Percentiles rank a stretch among this genome's conserved stretches.
Conservation (phyloP, 495 filamentous ascomycete species). For the Thermothielavioides terrestris region DNA sequence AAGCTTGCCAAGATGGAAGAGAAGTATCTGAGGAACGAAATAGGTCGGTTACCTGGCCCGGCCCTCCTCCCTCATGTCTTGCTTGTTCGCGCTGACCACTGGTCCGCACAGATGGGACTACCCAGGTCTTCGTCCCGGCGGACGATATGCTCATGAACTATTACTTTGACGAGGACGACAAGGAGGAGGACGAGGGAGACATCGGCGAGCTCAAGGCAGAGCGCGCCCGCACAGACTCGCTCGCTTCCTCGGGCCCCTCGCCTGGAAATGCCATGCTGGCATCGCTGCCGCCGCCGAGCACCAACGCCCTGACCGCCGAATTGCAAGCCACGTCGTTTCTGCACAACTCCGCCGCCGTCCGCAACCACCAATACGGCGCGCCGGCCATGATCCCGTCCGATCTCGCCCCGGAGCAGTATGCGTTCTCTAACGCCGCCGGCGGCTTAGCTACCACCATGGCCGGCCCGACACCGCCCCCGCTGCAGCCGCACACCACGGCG, state of each 20-base stretch:
- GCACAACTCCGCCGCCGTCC: slow-evolving; percentile 23
- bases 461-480: not conserved
- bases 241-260: slow-evolving; percentile 14
- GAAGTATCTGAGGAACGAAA: slow-evolving; percentile 47
- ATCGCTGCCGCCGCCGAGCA: slow-evolving; percentile 7
- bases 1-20: slow-evolving; percentile 58
- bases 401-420: slow-evolving; percentile 22
- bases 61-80: not conserved
- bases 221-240: not conserved
- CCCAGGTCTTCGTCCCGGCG: slow-evolving; percentile 33
- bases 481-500: not conserved
- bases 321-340: slow-evolving; percentile 23
- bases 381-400: slow-evolving; percentile 22
- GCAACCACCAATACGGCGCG: slow-evolving; percentile 14
- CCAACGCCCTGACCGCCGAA: slow-evolving; percentile 23
- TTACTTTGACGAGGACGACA: slow-evolving; percentile 30
- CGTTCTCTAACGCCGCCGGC: slow-evolving; percentile 29
- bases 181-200: slow-evolving; percentile 20
- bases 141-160: slow-evolving; percentile 24
- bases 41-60: slow-evolving; percentile 49
- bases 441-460: slow-evolving; percentile 11
- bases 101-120: slow-evolving; percentile 29
- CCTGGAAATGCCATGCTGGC: slow-evolving; percentile 24
- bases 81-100: not conserved
- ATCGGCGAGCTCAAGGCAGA: not conserved